phyloP scores from a whole-genome alignment of 257 asterid genomes.

The Petrea volubilis region DNA sequence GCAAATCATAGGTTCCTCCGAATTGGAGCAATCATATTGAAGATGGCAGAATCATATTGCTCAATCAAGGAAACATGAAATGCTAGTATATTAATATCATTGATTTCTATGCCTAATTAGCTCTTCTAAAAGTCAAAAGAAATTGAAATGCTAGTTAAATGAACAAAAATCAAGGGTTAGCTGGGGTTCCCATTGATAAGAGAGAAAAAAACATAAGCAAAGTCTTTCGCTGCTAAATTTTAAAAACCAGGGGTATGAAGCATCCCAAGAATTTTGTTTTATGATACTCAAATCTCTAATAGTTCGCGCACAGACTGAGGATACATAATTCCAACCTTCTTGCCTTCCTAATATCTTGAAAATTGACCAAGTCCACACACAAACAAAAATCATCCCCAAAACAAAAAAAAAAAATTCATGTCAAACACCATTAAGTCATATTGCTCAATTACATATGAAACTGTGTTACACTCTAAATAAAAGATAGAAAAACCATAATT shows the following conservation, averaged over 20 bases:
- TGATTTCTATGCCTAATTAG: neutral
- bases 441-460: neutral
- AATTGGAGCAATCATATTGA: no score
- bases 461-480: neutral
- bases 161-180: neutral
- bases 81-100: neutral
- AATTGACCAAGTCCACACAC: constrained; percentile 1
- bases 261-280: neutral
- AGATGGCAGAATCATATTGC: neutral
- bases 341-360: neutral
- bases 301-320: neutral
- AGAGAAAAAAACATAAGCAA: neutral
- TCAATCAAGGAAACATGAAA: neutral
- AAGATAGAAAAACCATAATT: no score
- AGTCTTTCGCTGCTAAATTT: neutral
- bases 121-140: neutral
- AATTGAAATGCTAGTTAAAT: neutral
- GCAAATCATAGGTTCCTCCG: no score
- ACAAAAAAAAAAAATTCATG: neutral
- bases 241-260: neutral
- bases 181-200: neutral
- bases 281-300: neutral
- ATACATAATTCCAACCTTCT: neutral
- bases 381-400: neutral
- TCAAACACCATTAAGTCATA: neutral